Conservation (phyloP, 2,329 filamentous ascomycete species). For the Ceratocystis ficicola region DNA sequence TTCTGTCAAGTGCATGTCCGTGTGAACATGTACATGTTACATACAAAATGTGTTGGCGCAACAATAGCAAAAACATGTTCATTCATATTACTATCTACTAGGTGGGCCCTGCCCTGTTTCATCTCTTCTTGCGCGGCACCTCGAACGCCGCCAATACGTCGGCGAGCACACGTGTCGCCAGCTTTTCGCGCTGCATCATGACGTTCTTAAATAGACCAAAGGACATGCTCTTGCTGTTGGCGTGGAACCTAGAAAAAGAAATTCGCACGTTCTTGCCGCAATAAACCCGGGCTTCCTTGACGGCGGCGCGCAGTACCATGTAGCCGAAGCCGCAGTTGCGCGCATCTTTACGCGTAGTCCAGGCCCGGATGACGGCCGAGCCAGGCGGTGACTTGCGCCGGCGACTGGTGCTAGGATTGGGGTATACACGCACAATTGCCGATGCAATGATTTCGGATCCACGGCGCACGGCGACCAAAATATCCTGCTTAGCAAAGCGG, state of each 20-base stretch:
- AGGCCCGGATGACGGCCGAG: conserved; percentile 62
- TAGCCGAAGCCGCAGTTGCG: conserved; percentile 59
- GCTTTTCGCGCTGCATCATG: conserved; percentile 48
- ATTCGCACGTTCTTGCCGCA: conserved; percentile 56
- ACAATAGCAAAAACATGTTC: too few species aligned
- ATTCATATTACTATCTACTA: too few species aligned
- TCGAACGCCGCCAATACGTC: conserved; percentile 41
- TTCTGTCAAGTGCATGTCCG: too few species aligned
- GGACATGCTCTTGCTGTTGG: conserved; percentile 55
- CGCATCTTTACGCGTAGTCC: conserved; percentile 63
- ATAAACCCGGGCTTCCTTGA: conserved; percentile 52
- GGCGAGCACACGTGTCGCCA: conserved; percentile 43
- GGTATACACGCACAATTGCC: conserved; percentile 44
- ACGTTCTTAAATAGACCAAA: conserved; percentile 49
- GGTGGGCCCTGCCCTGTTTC: conserved; percentile 21
- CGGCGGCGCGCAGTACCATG: conserved; percentile 60
- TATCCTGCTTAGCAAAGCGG: conserved; percentile 35
- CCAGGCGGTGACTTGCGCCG: conserved; percentile 30
- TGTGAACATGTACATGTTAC: too few species aligned
- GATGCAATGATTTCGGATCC: conserved; percentile 58
- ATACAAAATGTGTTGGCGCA: too few species aligned
- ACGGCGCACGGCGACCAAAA: conserved; percentile 42
- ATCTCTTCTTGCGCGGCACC: conserved; percentile 37
- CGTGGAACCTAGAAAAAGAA: conserved; percentile 65
- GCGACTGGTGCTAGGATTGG: conserved; percentile 15